These are phyloP conservation scores for Phytophthora vignae DNA, from an alignment of 352 stramenopile genomes.

Conservation along the genomic window DNA sequence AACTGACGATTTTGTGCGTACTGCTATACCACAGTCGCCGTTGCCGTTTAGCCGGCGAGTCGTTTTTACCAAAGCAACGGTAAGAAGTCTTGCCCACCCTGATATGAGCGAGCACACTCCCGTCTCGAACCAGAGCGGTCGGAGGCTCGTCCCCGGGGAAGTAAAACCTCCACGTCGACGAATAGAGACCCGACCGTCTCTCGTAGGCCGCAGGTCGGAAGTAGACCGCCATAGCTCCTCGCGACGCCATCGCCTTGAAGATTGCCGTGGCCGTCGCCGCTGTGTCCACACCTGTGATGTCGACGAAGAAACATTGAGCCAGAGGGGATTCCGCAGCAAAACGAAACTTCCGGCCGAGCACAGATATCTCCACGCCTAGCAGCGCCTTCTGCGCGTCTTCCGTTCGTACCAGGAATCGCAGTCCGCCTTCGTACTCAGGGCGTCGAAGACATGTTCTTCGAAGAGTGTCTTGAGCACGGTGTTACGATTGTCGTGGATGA, in stretches of 20 bases:
- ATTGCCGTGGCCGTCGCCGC: background rate
- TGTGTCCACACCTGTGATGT: background rate
- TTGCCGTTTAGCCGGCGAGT: background rate
- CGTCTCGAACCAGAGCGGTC: background rate
- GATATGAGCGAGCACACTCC: background rate
- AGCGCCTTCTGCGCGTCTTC: background rate
- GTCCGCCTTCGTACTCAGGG: background rate
- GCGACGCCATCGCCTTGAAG: background rate
- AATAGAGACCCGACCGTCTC: background rate
- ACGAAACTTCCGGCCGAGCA: background rate
- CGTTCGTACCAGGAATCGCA: background rate
- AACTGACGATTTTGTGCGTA: too few relatives aligned
- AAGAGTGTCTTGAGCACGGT: background rate
- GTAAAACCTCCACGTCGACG: background rate
- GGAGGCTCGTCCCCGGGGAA: background rate
- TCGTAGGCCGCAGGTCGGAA: background rate
- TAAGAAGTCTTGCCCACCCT: background rate
- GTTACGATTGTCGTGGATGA: background rate
- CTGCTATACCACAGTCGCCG: too few relatives aligned
- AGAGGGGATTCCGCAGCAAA: background rate
- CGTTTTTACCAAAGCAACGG: background rate
- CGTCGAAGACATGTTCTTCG: background rate
- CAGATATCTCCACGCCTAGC: background rate
- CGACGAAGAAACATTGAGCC: background rate
- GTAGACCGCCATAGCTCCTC: background rate